Evolutionary conservation across 371 early-diverging fungal genomes (phyloP), one percentile per base, ranked within the genome.

Genomic region (Mucor sp.): DNA sequence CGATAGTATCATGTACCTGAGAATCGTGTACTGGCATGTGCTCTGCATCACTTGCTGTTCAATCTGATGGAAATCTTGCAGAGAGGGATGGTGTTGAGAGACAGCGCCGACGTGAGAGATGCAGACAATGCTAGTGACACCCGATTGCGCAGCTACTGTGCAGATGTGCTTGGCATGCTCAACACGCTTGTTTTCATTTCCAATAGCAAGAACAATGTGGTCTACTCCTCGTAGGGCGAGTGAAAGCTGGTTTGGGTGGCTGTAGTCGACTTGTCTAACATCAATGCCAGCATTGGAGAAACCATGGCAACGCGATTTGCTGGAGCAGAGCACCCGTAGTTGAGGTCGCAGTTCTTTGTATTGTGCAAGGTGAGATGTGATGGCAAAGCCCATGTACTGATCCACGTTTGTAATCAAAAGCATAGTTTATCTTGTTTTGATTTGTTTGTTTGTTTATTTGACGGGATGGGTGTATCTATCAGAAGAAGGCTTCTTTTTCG

Each of bases 101-200:
- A 68, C 72, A 9, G 83, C 79, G 19, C 83, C 83, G 25, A 79
- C 71, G 32, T 79, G 79, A 37, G 83, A 83, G n/a, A 83, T 50
- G 41, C 75, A 72, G 21, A 79, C 59, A 33, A 83, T 83, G 9
- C 72, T 77, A 32, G 69, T 62, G 19, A 79, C 72, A 25, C 81
- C 79, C 21, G 79, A 80, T 35, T 74, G 68, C 43, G 65, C 67
- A 28, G 83, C 83, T 9, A 61, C 62, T 28, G 67, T 53, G 48
- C 77, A 74, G 7, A 83, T 27, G 15, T 58, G 64, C 27, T 75
- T 65, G 9, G 74, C 72, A 15, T 76, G 57, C 2, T 67, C 60
- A 3, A 77, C 75, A 25, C 83, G 74, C 11, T 79, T 60, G 1
- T 33, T 23, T 64, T 80, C 76, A 41, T 76, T 71, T 35, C 81